Evolutionary conservation across 2,329 filamentous ascomycete genomes (phyloP).

Genomic region (Neofusicoccum cordaticola): DNA sequence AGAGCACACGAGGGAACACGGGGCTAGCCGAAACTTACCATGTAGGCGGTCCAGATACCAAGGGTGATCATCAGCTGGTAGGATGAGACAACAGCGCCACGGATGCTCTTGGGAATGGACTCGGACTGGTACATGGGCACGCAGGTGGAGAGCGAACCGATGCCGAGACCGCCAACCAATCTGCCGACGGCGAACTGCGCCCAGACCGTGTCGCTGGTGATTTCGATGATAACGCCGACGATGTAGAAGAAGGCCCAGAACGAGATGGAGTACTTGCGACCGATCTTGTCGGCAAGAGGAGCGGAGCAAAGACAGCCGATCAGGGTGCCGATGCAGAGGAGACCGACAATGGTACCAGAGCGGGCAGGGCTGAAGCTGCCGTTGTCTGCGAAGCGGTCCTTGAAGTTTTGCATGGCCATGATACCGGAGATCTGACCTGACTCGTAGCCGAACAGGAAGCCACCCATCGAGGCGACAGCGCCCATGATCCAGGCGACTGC

Average conservation of each 20-base stretch:
- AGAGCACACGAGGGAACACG: not conserved
- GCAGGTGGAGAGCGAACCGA: constrained; percentile 50
- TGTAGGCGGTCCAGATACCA: constrained; percentile 32
- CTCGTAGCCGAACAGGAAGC: constrained; percentile 63
- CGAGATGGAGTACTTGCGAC: constrained; percentile 46
- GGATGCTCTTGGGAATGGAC: constrained; percentile 60
- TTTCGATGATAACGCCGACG: constrained; percentile 44
- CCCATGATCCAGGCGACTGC: constrained; percentile 51
- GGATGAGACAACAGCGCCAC: constrained; percentile 59
- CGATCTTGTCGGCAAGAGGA: constrained; percentile 54
- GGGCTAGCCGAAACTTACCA: constrained; percentile 12
- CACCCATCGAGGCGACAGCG: constrained; percentile 56
- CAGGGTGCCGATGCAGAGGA: constrained; percentile 46
- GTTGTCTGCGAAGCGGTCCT: constrained; percentile 50
- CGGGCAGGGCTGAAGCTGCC: constrained; percentile 27
- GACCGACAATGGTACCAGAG: constrained; percentile 40
- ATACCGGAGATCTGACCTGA: constrained; percentile 45
- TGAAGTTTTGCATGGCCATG: constrained; percentile 50
- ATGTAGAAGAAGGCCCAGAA: constrained; percentile 46
- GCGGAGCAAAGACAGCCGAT: constrained; percentile 41
- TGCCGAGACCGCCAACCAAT: constrained; percentile 42
- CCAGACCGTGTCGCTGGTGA: constrained; percentile 40
- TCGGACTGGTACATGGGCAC: constrained; percentile 69
- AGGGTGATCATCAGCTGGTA: constrained; percentile 48
- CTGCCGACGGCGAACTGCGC: constrained; percentile 50